Conservation (phyloP, 768 basidiomycete genomes). For the Termitomyces heimii region DNA sequence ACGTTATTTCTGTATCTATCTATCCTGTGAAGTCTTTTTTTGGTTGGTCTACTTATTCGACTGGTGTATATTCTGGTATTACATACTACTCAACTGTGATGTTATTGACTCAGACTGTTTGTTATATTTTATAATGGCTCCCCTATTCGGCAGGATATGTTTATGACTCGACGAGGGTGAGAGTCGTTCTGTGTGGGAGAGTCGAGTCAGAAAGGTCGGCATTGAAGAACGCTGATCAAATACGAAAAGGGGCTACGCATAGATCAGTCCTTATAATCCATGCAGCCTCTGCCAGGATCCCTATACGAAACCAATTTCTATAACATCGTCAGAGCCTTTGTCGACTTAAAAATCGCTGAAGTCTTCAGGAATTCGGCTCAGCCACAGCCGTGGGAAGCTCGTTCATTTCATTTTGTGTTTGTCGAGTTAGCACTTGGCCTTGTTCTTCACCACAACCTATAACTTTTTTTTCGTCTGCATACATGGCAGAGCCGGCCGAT, state of each 20-base stretch:
- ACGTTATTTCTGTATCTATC: not conserved
- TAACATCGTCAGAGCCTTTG: not conserved
- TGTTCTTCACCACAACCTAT: not conserved
- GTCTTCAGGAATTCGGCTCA: not conserved
- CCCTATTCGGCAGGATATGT: not conserved
- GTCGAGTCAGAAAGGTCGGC: constrained; percentile 10
- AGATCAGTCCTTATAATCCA: not conserved
- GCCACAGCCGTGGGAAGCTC: constrained; percentile 1
- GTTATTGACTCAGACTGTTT: not conserved
- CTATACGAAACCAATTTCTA: not conserved
- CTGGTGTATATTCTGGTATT: not conserved
- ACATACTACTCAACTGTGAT: not conserved
- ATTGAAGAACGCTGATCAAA: constrained; percentile 10
- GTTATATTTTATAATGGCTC: not conserved
- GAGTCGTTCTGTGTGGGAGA: constrained; percentile 3
- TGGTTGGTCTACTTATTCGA: constrained; percentile 1
- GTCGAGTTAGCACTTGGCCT: not conserved
- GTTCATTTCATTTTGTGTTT: not conserved
- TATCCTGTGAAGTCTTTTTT: not conserved
- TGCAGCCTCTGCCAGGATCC: not conserved
- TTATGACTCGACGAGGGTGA: not conserved
- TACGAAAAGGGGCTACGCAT: constrained; percentile 6
- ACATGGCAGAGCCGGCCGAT: constrained; percentile 10
- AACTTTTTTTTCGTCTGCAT: constrained; percentile 4
- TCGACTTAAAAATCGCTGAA: not conserved